Base-by-base conservation (phyloP, 2,329 filamentous ascomycete species). In the Hymenoscyphus fraxineus region DNA sequence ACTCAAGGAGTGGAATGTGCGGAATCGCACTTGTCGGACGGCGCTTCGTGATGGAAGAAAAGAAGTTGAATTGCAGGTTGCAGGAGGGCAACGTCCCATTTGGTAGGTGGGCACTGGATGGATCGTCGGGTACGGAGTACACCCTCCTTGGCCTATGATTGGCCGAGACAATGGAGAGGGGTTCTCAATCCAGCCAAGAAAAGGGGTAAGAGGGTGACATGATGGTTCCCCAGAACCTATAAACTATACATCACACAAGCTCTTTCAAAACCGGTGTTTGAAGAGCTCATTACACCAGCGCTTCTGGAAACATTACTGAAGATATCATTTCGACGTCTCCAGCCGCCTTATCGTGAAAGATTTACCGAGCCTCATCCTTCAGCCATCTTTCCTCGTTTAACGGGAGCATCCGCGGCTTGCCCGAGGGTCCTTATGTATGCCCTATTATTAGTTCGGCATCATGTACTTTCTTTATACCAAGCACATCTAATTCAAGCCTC, bases 1-100 rank as follows among this genome's bases (percentile, higher is more conserved):
- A 60, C 41, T 41, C 40, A 66, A 65, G 64, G 65, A 64, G 47
- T n/a, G 63, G 55, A 66, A 61, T 54, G 47, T 54, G 47, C 47
- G 47, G 22, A 54, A 27, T 54, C 19, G 47, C 47, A 54, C 47
- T 54, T 4, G 47, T 54, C 19, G 47, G 47, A 27, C 47, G 47
- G 47, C 47, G 47, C 47, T 27, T 54, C 47, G 22, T 27, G 47
- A 54, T 27, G 47, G 47, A 54, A 54, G 47, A 35, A 35, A 54
- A 27, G 47, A 22, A 54, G 47, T 54, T 54, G 6, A 54, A 54
- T 12, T 54, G 9, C n/a, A 51, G 44, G 44, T 12, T 54, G 9
- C n/a, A 51, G 44, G 44, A 47, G 44, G 44, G 12, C 44, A 22
- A 19, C n/a, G 22, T 22, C 47, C 47, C 47, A 27, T 54, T 27